Conservation (phyloP, 2,329 filamentous ascomycete species). For the Fusarium kyushuense region DNA sequence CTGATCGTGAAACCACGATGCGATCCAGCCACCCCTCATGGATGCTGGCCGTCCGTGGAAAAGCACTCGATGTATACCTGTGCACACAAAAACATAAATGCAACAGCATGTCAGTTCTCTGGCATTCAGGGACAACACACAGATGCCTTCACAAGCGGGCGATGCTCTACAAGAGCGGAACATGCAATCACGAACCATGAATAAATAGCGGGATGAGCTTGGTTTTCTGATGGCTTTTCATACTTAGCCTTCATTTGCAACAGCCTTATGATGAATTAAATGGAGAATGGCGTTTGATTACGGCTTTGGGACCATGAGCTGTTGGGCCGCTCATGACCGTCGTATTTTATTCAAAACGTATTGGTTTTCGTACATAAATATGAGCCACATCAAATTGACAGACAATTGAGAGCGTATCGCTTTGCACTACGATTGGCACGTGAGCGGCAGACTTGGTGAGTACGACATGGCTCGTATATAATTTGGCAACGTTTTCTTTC, state of each 20-base stretch:
- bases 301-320: slow-evolving; percentile 1
- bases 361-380: slow-evolving; percentile 8
- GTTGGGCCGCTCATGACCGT: not conserved
- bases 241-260: not conserved
- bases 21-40: not conserved
- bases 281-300: slow-evolving; percentile 32
- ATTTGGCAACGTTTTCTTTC: not conserved
- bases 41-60: not conserved
- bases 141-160: not conserved
- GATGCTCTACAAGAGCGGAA: slow-evolving; percentile 1
- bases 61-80: not conserved
- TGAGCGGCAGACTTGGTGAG: not conserved
- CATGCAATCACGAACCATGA: slow-evolving; percentile 20
- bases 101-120: slow-evolving; percentile 9
- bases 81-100: not conserved
- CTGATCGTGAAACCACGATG: slow-evolving; percentile 3
- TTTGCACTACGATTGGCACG: not conserved
- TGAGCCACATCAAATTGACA: not conserved
- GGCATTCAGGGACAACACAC: not conserved
- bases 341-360: slow-evolving; percentile 5
- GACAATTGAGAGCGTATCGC: not conserved
- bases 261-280: slow-evolving; percentile 13
- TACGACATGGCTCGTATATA: slow-evolving; percentile 8
- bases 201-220: slow-evolving; percentile 27
- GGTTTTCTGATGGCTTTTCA: slow-evolving; percentile 15